Conservation (phyloP, 108 stramenopile species). For the Skeletonema grethae region DNA sequence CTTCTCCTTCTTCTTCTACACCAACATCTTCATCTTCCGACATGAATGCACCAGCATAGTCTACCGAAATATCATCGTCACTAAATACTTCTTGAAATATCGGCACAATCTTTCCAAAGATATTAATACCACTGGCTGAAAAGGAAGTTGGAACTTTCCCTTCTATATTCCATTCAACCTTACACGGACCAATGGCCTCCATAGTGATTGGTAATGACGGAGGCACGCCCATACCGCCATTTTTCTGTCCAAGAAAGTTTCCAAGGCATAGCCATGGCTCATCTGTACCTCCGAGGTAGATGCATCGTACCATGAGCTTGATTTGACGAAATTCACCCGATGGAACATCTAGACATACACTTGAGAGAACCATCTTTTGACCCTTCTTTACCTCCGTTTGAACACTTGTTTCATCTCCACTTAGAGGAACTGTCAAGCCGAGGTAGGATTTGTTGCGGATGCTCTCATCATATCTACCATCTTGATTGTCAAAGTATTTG, state of each 20-base stretch:
- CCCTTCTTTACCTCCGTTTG: constrained; percentile 19
- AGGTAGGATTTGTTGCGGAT: too few species aligned
- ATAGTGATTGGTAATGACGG: constrained; percentile 16
- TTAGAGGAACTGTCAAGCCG: too few species aligned
- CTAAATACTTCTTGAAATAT: neutral
- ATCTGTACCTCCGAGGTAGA: constrained; percentile 5
- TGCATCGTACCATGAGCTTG: constrained; percentile 22
- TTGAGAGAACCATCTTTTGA: constrained; percentile 16
- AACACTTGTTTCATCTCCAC: too few species aligned
- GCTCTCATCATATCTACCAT: neutral
- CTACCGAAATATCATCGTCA: constrained; percentile 7
- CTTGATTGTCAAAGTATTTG: constrained; percentile 52
- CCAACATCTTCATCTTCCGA: constrained; percentile 4
- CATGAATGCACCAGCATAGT: neutral
- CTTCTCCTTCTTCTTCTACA: neutral
- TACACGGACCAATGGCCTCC: constrained; percentile 40
- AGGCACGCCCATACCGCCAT: constrained; percentile 10
- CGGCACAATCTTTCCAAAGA: constrained; percentile 40
- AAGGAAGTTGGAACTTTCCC: neutral
- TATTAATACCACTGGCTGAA: constrained; percentile 17
- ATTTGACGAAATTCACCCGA: neutral
- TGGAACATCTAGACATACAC: constrained; percentile 24
- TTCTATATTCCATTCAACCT: constrained; percentile 25
- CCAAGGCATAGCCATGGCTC: constrained; percentile 22
- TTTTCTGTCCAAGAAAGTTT: constrained; percentile 11